Conservation (phyloP, 305 asterid genomes). For the Solanum hybrid region DNA sequence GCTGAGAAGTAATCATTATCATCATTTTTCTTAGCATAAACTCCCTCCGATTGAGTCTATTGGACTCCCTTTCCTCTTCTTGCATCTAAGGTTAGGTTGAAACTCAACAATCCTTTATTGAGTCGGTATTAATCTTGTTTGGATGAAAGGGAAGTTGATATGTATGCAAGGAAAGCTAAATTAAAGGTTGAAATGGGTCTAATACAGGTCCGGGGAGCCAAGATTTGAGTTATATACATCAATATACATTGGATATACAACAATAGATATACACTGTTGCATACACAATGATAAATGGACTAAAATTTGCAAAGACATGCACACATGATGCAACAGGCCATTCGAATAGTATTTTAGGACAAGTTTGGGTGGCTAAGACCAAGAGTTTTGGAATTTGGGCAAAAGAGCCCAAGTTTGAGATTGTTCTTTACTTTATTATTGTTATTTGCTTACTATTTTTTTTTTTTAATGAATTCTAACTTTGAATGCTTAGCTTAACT, state of each 20-base stretch:
- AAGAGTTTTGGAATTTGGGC: too few relatives aligned
- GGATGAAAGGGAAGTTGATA: background rate
- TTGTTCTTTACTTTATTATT: background rate
- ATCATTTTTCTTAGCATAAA: background rate
- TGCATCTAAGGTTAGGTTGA: background rate
- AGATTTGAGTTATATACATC: background rate
- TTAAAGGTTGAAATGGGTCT: background rate
- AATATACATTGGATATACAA: background rate
- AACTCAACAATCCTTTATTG: background rate
- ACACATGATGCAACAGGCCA: background rate
- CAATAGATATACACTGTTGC: background rate
- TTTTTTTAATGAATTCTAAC: background rate
- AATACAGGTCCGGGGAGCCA: background rate
- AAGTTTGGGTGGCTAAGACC: background rate
- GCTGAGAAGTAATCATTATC: too few relatives aligned
- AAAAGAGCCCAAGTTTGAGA: too few relatives aligned
- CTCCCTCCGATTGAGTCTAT: background rate
- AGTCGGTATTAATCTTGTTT: background rate
- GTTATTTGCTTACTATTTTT: too few relatives aligned
- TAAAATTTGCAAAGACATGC: background rate
- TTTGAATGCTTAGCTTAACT: background rate
- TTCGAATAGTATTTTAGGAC: background rate
- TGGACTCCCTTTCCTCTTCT: background rate
- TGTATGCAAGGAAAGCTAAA: background rate
- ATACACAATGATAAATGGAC: background rate